Evolutionary conservation across 1,139 yeast genomes (phyloP), one percentile per base, ranked within the genome.

Genomic region (Diutina rugosa): DNA sequence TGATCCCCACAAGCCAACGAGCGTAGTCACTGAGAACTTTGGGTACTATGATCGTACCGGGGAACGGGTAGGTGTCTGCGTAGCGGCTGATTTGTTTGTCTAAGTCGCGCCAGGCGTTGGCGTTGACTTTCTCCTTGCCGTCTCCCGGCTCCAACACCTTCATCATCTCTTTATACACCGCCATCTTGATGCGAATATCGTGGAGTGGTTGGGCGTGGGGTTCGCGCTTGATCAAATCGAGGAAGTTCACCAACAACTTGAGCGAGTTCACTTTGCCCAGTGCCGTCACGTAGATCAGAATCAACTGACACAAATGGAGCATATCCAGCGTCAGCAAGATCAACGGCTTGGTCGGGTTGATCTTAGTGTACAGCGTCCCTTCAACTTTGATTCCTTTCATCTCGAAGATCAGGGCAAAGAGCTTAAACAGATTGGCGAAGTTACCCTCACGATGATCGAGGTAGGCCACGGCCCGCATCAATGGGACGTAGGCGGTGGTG

Each of bases 401-500:
- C 32, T 49, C 53, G 8, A 49, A 32, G 18, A 49, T 49, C 44
- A 30, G 41, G 6, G 28, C 53, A 16, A 49, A 49, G 21, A 49
- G 32, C 53, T 49, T 49, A 44, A 32, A 32, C 9, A n/a, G 18
- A 14, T 49, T 49, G 1, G 41, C 32, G 32, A 49, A 49, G 26
- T 49, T 49, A 5, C 53, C 53, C 6, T 49, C 53, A 10, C 32
- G 16, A 21, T 70, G 59, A 59, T 78, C 80, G 54, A 72, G 63
- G 58, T 68, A 68, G 7, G 78, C 68, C 26, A 79, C 67, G 0
- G 84, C 71, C 55, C 70, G 68, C 62, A 80, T 68, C 57, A 80
- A 62, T 59, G 67, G 70, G 45, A 68, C 68, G 58, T 80, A 76
- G 0, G 80, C 69, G 21, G 65, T 65, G 0, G 80, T 66, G 9